A percentile compares a stretch with the other conserved stretches of the same genome.
These are phyloP conservation scores for Eremochloa ophiuroides DNA, from an alignment of 176 grass and related monocot species.

Conservation along the genomic window DNA sequence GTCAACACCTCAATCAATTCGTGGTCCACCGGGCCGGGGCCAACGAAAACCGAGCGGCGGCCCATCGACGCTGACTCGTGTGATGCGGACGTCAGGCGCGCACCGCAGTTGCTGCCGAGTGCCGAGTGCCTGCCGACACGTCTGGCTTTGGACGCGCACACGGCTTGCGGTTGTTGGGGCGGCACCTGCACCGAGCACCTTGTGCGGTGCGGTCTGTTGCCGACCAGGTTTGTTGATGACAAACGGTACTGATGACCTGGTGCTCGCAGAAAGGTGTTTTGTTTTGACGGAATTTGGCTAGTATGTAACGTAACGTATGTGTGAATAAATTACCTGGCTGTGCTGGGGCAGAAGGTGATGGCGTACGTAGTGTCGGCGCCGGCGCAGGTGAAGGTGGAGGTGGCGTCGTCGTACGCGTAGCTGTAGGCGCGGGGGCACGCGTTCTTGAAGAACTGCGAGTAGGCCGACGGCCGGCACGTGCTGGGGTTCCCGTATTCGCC, in stretches of 20 bases:
- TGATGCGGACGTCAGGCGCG: not conserved
- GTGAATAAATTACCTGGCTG: not conserved
- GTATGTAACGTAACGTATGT: not conserved
- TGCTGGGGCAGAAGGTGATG: conserved; percentile 75
- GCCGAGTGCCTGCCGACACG: not conserved
- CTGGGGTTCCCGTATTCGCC: conserved; percentile 60
- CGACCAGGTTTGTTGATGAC: not conserved
- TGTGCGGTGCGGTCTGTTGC: not conserved
- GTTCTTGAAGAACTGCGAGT: conserved; percentile 86
- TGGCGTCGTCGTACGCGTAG: conserved; percentile 86
- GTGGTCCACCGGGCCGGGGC: not conserved
- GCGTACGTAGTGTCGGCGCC: conserved; percentile 37
- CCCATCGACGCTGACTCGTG: not conserved
- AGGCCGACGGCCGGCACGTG: conserved; percentile 57
- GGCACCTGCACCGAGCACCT: too few relatives aligned
- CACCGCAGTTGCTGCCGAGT: not conserved
- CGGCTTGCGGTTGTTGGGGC: not conserved
- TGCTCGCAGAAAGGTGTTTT: too few relatives aligned
- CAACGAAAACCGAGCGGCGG: not conserved
- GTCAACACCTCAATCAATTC: not conserved
- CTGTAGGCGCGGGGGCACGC: conserved; percentile 78
- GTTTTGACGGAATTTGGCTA: not conserved
- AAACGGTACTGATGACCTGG: not conserved
- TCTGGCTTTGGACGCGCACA: not conserved
- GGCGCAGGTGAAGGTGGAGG: conserved; percentile 79